phyloP scores from a whole-genome alignment of 2,329 filamentous ascomycete species.

The Aspergillus neoniger region DNA sequence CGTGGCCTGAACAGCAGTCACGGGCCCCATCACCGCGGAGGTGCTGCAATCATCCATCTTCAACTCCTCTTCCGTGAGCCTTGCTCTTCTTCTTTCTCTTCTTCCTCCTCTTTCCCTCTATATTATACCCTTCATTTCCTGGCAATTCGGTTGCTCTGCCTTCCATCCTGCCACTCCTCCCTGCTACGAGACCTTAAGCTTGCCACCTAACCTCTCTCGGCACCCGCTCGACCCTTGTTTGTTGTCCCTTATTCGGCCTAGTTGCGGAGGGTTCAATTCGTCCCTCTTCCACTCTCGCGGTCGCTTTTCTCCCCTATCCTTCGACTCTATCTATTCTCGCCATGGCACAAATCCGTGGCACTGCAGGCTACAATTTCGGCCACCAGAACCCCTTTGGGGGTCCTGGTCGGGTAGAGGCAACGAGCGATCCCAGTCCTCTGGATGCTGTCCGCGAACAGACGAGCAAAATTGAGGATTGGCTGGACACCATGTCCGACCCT shows the following conservation, averaged over 20 bases:
- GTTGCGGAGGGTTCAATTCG: conserved; percentile 9
- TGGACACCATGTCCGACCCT: conserved; percentile 85
- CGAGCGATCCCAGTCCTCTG: conserved; percentile 72
- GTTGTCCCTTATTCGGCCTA: neutral
- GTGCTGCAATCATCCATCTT: conserved; percentile 15
- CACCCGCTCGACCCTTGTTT: conserved; percentile 6
- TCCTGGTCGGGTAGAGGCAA: conserved; percentile 59
- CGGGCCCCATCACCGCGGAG: conserved; percentile 13
- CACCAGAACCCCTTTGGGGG: conserved; percentile 71
- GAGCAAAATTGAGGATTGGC: conserved; percentile 93
- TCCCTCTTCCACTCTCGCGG: conserved; percentile 11
- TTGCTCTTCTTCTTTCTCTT: conserved; percentile 1
- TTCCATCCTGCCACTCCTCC: neutral
- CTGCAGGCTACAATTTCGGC: conserved; percentile 80
- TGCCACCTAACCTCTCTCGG: neutral
- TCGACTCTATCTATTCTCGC: conserved; percentile 9
- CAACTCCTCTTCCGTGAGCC: conserved; percentile 7
- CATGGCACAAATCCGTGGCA: conserved; percentile 62
- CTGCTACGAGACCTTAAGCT: neutral
- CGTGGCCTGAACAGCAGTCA: conserved; percentile 39
- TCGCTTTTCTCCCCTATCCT: conserved; percentile 9
- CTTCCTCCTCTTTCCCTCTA: conserved; percentile 10
- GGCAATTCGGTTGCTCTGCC: conserved; percentile 2
- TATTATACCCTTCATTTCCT: conserved; percentile 1
- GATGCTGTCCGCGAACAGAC: conserved; percentile 92